Evolutionary conservation across 129 eudicot species (phyloP).

Genomic region (Heracleum sosnowskyi): DNA sequence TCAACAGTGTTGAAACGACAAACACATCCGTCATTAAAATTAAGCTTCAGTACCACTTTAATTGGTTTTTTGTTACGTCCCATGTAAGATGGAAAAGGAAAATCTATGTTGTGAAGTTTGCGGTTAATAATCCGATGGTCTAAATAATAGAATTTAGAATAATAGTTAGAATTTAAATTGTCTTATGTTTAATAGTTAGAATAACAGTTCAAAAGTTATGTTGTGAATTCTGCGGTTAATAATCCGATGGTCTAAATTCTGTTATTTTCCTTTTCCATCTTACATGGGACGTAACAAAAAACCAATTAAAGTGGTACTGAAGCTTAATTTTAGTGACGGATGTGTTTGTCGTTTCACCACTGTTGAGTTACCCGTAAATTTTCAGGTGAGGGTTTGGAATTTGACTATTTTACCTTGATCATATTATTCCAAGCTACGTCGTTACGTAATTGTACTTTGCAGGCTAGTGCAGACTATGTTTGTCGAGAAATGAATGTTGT

Average conservation of each 20-base stretch:
- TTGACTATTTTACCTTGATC: background rate
- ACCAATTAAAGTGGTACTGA: conserved; percentile 41
- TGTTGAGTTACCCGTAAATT: conserved; percentile 42
- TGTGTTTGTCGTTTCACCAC: conserved; percentile 43
- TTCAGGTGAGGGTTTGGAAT: conserved; percentile 36
- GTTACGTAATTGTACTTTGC: no score
- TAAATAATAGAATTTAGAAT: no score
- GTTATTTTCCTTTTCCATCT: background rate
- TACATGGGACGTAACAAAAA: conserved; percentile 45
- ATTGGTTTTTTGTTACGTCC: conserved; percentile 42
- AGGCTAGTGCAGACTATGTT: no score
- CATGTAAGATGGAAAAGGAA: conserved; percentile 19
- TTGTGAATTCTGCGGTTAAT: no score
- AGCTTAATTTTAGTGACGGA: conserved; percentile 51
- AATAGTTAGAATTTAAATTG: no score
- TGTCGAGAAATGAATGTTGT: no score
- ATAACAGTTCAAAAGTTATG: no score
- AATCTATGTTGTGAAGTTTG: background rate
- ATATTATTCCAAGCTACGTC: no score
- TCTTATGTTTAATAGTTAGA: no score
- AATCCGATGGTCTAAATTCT: background rate
- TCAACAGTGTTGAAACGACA: conserved; percentile 38
- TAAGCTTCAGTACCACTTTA: conserved; percentile 35
- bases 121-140: no score
- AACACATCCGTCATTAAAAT: conserved; percentile 69